A percentile compares a stretch with the other conserved stretches of the same genome.
Evolutionary conservation across 768 basidiomycete genomes (phyloP).

Genomic region (Boletales sp.): DNA sequence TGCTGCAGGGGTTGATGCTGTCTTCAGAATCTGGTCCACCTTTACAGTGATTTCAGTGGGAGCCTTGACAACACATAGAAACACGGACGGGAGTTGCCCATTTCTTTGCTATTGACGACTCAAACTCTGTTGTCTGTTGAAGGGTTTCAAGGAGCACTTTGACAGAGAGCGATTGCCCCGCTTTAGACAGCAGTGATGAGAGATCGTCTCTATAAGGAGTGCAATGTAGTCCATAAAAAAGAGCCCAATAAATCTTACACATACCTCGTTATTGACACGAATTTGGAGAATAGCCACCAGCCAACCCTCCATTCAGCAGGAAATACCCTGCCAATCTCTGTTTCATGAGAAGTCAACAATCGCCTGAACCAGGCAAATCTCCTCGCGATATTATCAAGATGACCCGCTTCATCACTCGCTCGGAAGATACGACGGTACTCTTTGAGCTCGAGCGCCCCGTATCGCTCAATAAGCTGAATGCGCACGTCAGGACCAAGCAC

Average conservation of each 20-base stretch:
- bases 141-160: slow-evolving; percentile 80
- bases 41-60: slow-evolving; percentile 23
- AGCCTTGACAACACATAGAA: background rate
- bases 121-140: slow-evolving; percentile 86
- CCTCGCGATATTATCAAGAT: slow-evolving; percentile 89
- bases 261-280: slow-evolving; percentile 88
- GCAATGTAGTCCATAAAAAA: background rate
- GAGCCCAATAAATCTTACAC: background rate
- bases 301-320: slow-evolving; percentile 84
- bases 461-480: slow-evolving; percentile 78
- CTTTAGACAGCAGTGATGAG: slow-evolving; percentile 74
- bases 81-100: slow-evolving; percentile 68
- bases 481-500: slow-evolving; percentile 84
- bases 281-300: slow-evolving; percentile 77
- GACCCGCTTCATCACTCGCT: slow-evolving; percentile 90
- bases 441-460: slow-evolving; percentile 84
- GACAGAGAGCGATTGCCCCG: slow-evolving; percentile 68
- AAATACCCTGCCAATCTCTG: slow-evolving; percentile 81
- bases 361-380: slow-evolving; percentile 96
- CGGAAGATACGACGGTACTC: slow-evolving; percentile 97
- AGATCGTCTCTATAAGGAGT: slow-evolving; percentile 68
- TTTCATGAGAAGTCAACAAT: slow-evolving; percentile 78
- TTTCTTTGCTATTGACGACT: slow-evolving; percentile 74
- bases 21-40: slow-evolving; percentile 64
- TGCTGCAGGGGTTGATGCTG: slow-evolving; percentile 47